Evolutionary conservation across 1,284 basidiomycete species (phyloP), one percentile per base, ranked within the genome.

Genomic region (Quambalaria eucalypti): DNA sequence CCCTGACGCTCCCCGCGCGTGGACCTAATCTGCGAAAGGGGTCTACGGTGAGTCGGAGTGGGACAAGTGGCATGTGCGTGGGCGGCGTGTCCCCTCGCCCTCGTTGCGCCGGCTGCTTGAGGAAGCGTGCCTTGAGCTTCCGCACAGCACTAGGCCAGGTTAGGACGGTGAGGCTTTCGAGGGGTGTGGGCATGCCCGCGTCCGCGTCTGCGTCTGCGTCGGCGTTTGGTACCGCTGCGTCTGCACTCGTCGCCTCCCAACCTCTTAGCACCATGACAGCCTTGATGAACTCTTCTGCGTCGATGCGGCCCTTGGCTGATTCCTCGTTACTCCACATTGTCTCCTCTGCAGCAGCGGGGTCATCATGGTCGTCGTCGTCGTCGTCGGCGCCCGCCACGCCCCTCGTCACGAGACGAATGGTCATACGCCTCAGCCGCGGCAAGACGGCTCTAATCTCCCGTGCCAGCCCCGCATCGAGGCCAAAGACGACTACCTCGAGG

Each of bases 401-500:
- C 16, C 21, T 39, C 4, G 36, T n/a, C 42, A 46, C 21, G 16
- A 46, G 42, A 19, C 66, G 29, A 23, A 70, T 25, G n/a, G 61
- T 61, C 4, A 70, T 48, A 26, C 53, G 55, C 12, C 57, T 57
- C 16, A 66, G 25, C 9, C 60, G 49, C 23, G 66, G 66, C 12
- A 65, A 42, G 1, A 58, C 54, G 19, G 44, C 51, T 4, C 66
- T 31, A 21, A 70, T 49, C 46, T 66, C 60, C 9, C 53, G 33
- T 0, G 66, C 66, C 1, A 58, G 62, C 0, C 50, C 53, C 0
- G 40, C 40, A 25, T 68, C 64, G 56, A 70, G 57, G 4, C 66
- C 66, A 33, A 70, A 70, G 2, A 60, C 57, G 19, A 64, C 46
- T 50, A 70, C 23, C 38, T 70, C 68, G 10, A 70, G 38, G 38